These are phyloP conservation scores for Lactarius akahatsu DNA, from an alignment of 768 basidiomycete genomes.

Conservation along the genomic window DNA sequence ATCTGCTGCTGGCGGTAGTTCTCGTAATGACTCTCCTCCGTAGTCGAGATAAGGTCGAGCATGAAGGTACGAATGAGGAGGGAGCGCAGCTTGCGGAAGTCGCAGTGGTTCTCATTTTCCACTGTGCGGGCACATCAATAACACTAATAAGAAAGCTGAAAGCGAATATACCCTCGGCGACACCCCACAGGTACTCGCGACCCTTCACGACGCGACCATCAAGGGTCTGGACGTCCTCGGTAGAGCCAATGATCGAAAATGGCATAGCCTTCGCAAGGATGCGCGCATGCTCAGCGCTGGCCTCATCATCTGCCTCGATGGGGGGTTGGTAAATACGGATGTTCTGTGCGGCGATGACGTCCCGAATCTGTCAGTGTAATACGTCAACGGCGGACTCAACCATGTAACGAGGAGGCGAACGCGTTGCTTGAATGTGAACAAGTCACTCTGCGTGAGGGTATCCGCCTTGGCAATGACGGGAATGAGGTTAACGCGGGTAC, in stretches of 20 bases:
- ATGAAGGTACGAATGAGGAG: slow-evolving; percentile 97
- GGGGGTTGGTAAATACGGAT: slow-evolving; percentile 96
- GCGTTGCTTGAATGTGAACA: slow-evolving; percentile 88
- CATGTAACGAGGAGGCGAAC: slow-evolving; percentile 46
- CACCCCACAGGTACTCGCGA: slow-evolving; percentile 98
- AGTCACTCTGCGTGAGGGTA: slow-evolving; percentile 91
- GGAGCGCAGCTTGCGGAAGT: slow-evolving; percentile 96
- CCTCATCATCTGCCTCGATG: slow-evolving; percentile 84
- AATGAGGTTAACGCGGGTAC: slow-evolving; percentile 96
- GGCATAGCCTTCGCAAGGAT: slow-evolving; percentile 90
- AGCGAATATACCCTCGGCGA: slow-evolving; percentile 80
- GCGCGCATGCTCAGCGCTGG: slow-evolving; percentile 84
- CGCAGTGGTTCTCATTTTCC: slow-evolving; percentile 99
- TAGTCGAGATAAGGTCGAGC: slow-evolving; percentile 95
- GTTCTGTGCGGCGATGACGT: slow-evolving; percentile 85
- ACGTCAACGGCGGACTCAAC: slow-evolving; percentile 15
- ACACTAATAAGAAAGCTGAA: not conserved
- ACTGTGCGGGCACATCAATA: slow-evolving; percentile 46
- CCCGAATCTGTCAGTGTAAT: slow-evolving; percentile 61
- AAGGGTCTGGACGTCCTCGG: slow-evolving; percentile 86
- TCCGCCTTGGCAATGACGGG: slow-evolving; percentile 98
- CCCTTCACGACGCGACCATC: slow-evolving; percentile 96
- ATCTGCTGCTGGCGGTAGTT: slow-evolving; percentile 97
- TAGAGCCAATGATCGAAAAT: slow-evolving; percentile 98
- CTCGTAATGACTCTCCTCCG: slow-evolving; percentile 96